Percentiles rank a stretch among this genome's conserved stretches.
phyloP scores from a whole-genome alignment of 495 filamentous ascomycete genomes.

The Podospora conica region DNA sequence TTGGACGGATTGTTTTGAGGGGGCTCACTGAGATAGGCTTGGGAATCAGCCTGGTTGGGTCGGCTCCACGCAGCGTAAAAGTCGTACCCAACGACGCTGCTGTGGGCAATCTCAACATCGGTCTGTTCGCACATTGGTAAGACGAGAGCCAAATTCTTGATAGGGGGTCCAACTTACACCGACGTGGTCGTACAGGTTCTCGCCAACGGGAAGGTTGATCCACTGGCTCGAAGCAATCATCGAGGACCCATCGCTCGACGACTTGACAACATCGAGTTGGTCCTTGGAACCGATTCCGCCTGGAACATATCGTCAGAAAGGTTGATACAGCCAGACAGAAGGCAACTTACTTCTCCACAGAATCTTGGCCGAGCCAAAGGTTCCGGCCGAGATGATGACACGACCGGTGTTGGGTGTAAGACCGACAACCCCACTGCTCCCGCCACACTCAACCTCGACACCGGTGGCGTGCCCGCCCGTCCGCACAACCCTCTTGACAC shows the following conservation, averaged over 20 bases:
- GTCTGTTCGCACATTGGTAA: conserved; percentile 32
- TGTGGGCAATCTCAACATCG: conserved; percentile 52
- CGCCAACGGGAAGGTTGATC: conserved; percentile 66
- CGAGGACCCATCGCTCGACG: conserved; percentile 40
- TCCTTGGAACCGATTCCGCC: conserved; percentile 52
- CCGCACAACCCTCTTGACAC: conserved; percentile 57
- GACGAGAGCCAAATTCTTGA: neutral
- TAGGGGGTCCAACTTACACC: conserved; percentile 34
- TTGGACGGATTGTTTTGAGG: neutral
- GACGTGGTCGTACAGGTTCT: conserved; percentile 63
- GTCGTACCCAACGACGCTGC: conserved; percentile 51
- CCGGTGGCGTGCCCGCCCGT: conserved; percentile 53
- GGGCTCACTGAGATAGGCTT: conserved; percentile 27
- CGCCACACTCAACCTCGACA: conserved; percentile 56
- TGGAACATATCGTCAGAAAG: neutral
- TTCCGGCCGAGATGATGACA: conserved; percentile 59
- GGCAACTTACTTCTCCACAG: conserved; percentile 36
- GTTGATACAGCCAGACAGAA: no score
- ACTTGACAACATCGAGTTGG: conserved; percentile 47
- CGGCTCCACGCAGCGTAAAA: conserved; percentile 51
- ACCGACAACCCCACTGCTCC: conserved; percentile 48
- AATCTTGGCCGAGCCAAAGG: conserved; percentile 62
- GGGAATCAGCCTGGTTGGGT: conserved; percentile 23
- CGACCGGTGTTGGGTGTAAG: conserved; percentile 50
- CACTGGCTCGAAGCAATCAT: conserved; percentile 46